Conservation (phyloP, 1,284 basidiomycete genomes). For the Moesziomyces sp. region DNA sequence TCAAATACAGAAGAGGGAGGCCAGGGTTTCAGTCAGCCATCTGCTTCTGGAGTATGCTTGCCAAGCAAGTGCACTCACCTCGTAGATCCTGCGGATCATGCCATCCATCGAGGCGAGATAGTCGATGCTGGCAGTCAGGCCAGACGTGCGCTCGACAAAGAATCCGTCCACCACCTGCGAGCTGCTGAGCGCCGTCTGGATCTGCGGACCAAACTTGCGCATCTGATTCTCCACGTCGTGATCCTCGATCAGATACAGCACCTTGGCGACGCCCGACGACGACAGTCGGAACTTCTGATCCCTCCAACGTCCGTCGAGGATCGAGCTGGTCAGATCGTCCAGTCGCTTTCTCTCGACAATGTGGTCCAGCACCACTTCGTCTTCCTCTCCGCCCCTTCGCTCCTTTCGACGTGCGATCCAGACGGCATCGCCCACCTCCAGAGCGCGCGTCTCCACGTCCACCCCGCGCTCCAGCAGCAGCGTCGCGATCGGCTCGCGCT, state of each 20-base stretch:
- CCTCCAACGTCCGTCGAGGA: slow-evolving; percentile 72
- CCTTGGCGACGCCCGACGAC: slow-evolving; percentile 70
- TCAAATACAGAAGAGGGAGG: neutral
- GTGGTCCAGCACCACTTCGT: slow-evolving; percentile 72
- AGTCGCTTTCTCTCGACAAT: slow-evolving; percentile 73
- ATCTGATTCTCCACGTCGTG: slow-evolving; percentile 68
- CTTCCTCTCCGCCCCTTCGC: slow-evolving; percentile 52
- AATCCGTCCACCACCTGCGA: slow-evolving; percentile 73
- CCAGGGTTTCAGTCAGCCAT: neutral
- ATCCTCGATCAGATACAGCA: slow-evolving; percentile 73
- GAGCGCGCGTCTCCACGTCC: slow-evolving; percentile 70
- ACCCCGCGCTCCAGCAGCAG: slow-evolving; percentile 65
- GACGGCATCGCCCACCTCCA: slow-evolving; percentile 73
- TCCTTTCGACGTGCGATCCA: slow-evolving; percentile 72
- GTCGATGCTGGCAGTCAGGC: slow-evolving; percentile 71
- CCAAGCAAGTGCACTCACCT: slow-evolving; percentile 49
- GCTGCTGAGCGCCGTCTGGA: slow-evolving; percentile 70
- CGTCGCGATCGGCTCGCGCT: slow-evolving; percentile 40
- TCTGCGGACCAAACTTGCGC: slow-evolving; percentile 61
- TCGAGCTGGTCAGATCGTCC: slow-evolving; percentile 72
- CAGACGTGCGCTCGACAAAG: slow-evolving; percentile 72
- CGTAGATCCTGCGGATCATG: slow-evolving; percentile 69
- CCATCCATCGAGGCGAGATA: slow-evolving; percentile 71
- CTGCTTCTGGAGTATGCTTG: no score
- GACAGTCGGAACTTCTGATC: slow-evolving; percentile 73